A percentile compares a stretch with the other conserved stretches of the same genome.
These are phyloP conservation scores for Corinectria fuckeliana DNA, from an alignment of 2,329 filamentous ascomycete species.

Conservation along the genomic window DNA sequence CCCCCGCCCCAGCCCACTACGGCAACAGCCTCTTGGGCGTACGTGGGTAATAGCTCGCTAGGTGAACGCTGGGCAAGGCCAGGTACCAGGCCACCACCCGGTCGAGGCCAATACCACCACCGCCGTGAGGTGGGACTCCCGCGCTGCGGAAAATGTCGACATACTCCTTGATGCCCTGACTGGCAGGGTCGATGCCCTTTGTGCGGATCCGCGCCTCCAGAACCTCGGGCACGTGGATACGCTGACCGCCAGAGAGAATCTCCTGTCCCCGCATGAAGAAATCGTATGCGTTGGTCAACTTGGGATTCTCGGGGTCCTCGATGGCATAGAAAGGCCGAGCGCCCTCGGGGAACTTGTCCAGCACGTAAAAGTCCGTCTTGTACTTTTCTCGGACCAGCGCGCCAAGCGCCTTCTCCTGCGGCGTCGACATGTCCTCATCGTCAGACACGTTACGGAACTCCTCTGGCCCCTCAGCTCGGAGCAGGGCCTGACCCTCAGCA, in stretches of 20 bases:
- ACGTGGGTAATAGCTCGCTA: conserved; percentile 64
- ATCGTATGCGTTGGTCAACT: conserved; percentile 74
- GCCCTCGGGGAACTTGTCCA: conserved; percentile 93
- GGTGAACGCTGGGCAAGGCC: conserved; percentile 64
- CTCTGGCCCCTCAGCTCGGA: conserved; percentile 74
- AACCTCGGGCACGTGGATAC: conserved; percentile 80
- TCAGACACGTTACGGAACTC: conserved; percentile 73
- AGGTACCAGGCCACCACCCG: conserved; percentile 77
- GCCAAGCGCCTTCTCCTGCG: conserved; percentile 88
- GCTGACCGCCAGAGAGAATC: conserved; percentile 89
- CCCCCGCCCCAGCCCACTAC: conserved; percentile 38
- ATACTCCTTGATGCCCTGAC: conserved; percentile 84
- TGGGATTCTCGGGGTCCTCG: conserved; percentile 68
- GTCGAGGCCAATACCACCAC: conserved; percentile 88
- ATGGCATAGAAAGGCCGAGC: conserved; percentile 94
- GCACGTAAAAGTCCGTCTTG: conserved; percentile 93
- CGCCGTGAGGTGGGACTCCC: conserved; percentile 88
- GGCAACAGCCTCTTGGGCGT: conserved; percentile 66
- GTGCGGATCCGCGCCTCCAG: conserved; percentile 79
- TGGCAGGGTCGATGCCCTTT: conserved; percentile 81
- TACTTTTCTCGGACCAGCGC: conserved; percentile 86
- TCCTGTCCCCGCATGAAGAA: conserved; percentile 94
- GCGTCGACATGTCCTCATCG: conserved; percentile 80
- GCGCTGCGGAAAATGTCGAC: conserved; percentile 81
- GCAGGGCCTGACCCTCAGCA: conserved; percentile 77